Base-by-base conservation (phyloP, 2,329 filamentous ascomycete species). In the Ilyonectria destructans region DNA sequence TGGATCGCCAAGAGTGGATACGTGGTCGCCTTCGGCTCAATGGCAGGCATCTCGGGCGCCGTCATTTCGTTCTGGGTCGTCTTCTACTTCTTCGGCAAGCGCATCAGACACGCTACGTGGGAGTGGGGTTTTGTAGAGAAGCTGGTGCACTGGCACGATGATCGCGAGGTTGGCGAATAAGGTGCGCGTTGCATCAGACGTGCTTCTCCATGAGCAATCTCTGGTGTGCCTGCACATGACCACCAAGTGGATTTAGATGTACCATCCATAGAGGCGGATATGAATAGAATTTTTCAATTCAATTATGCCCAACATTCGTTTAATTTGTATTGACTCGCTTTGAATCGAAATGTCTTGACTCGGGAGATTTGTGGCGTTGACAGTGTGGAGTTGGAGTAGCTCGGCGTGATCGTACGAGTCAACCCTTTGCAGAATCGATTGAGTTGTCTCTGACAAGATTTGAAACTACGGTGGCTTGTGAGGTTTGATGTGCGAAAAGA, bases 1-100 rank as follows among this genome's bases (percentile, higher is more conserved):
- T 89, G 87, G 87, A 82, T 89, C 52, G 61, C 58, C 31, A 61
- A 83, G 68, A 74, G 75, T 1, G 87, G 87, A 1, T 88, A 88
- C 70, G 61, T 77, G n/a, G 77, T 80, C 26, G 83, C 86, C 2
- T 89, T 83, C 67, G 86, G 86, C 3, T 79, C 82, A 12, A 88
- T 89, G 86, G 86, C 86, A 2, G 86, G 81, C 15, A 88, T 89
- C 35, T 78, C 82, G 4, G 83, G 80, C 13, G 78, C 72, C 10
- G 77, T 88, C 5, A 72, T 88, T n/a, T n/a, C 87, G 12, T 73
- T 83, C 21, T 85, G 80, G 79, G 73, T 87, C 19, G 83, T 85
- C 4, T 77, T 89, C 13, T 89, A 83, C 71, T 57, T 88, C 54
- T 88, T 79, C 76, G 87, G 86, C 8, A 84, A 83, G 68, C 60